A percentile compares a stretch with the other conserved stretches of the same genome.
phyloP scores from a whole-genome alignment of 1,284 basidiomycete genomes.

The Ceratobasidium sp. region DNA sequence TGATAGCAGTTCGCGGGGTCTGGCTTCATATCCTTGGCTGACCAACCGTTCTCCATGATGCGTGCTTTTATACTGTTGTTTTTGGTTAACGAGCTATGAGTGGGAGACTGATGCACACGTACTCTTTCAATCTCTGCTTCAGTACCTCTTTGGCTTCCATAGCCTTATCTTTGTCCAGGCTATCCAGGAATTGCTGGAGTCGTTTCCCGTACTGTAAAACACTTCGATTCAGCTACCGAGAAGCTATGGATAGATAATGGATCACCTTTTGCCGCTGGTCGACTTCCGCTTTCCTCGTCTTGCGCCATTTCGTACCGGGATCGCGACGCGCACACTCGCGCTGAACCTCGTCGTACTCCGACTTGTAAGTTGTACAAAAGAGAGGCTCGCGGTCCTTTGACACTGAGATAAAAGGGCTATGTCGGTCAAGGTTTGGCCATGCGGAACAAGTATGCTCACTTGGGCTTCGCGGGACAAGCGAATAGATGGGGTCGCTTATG shows the following conservation, averaged over 20 bases:
- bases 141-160: neutral
- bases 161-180: neutral
- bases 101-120: neutral
- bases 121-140: neutral
- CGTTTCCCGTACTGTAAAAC: neutral
- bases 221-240: neutral
- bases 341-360: neutral
- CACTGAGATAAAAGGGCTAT: no score
- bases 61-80: neutral
- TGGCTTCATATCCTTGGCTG: neutral
- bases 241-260: neutral
- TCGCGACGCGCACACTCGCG: neutral
- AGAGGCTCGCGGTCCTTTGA: no score
- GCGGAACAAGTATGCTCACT: no score
- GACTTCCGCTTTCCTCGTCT: neutral
- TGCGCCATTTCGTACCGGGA: neutral
- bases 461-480: no score
- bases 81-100: neutral
- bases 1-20: neutral
- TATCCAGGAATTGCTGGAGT: neutral
- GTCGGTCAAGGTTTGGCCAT: no score
- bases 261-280: neutral
- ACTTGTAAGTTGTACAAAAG: neutral
- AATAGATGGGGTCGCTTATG: neutral
- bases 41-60: neutral